Conservation (phyloP, 352 stramenopile species). For the Phytophthora lateralis region DNA sequence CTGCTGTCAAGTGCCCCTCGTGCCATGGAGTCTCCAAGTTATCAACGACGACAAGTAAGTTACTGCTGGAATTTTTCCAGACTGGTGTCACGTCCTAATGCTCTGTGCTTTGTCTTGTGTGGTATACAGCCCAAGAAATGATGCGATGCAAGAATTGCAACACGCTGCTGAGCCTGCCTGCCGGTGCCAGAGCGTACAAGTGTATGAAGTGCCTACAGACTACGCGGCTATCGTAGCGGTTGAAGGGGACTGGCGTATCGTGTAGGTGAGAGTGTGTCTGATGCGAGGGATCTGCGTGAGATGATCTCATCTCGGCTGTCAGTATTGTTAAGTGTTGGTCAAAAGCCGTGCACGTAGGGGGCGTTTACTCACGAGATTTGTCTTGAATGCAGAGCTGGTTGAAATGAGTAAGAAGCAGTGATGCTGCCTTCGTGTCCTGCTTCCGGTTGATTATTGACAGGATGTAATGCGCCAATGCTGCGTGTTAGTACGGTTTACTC, state of each 20-base stretch:
- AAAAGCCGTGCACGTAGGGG: background rate
- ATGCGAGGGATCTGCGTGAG: constrained; percentile 1
- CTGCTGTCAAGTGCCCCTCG: constrained; percentile 81
- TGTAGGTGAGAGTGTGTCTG: constrained; percentile 21
- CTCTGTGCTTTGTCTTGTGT: constrained; percentile 15
- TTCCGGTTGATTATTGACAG: too few species aligned
- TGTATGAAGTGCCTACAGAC: constrained; percentile 90
- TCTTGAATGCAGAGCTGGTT: constrained; percentile 19
- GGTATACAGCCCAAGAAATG: constrained; percentile 77
- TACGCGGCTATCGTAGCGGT: constrained; percentile 68
- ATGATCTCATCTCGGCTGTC: constrained; percentile 3
- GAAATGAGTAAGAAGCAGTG: constrained; percentile 20
- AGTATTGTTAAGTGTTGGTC: constrained; percentile 23
- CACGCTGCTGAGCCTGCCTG: constrained; percentile 81
- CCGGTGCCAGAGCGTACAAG: constrained; percentile 86
- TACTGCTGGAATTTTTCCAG: background rate
- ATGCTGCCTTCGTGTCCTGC: background rate
- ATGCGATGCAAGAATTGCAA: constrained; percentile 90
- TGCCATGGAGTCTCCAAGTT: constrained; percentile 85
- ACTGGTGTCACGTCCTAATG: constrained; percentile 18
- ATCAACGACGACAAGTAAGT: constrained; percentile 84
- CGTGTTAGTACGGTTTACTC: background rate
- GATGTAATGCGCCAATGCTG: too few species aligned
- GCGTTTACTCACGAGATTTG: background rate
- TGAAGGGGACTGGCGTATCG: background rate